A percentile compares a stretch with the other conserved stretches of the same genome.
Evolutionary conservation across 768 basidiomycete species (phyloP).

Genomic region (Multifurca ochricompacta): DNA sequence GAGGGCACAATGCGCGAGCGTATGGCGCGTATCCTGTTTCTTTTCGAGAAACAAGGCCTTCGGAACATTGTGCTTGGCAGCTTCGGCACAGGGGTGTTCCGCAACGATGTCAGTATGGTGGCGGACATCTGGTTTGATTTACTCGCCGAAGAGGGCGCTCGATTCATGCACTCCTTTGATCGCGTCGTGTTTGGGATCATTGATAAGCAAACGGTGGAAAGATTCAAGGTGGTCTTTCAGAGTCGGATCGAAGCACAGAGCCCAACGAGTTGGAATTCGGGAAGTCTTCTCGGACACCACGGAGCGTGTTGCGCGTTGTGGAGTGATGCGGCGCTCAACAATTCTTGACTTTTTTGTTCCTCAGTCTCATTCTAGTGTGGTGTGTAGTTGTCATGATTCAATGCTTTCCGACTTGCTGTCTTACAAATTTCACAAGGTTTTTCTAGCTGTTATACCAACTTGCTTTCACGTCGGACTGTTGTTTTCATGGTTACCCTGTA

Average conservation of each 20-base stretch:
- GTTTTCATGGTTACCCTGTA: background rate
- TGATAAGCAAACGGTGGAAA: constrained; percentile 39
- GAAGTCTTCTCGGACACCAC: background rate
- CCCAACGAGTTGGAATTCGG: background rate
- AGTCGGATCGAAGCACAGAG: constrained; percentile 9
- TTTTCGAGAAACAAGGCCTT: constrained; percentile 56
- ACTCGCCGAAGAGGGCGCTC: constrained; percentile 38
- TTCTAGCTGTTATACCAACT: background rate
- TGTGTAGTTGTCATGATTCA: background rate
- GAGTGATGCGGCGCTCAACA: constrained; percentile 51
- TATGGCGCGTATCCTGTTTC: constrained; percentile 57
- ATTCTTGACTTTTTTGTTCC: constrained; percentile 21
- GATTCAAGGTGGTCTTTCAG: constrained; percentile 34
- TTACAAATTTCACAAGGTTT: background rate
- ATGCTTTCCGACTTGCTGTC: background rate
- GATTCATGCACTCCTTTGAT: constrained; percentile 54
- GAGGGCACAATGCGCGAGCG: constrained; percentile 55
- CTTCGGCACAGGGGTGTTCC: constrained; percentile 75
- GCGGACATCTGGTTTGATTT: constrained; percentile 61
- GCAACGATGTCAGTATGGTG: constrained; percentile 50
- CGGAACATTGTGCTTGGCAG: constrained; percentile 60
- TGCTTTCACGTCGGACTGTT: background rate
- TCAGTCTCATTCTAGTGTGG: background rate
- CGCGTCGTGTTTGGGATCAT: constrained; percentile 62
- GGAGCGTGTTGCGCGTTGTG: constrained; percentile 7